Base-by-base conservation (phyloP, 495 filamentous ascomycete genomes). In the Ascodesmis nigricans region DNA sequence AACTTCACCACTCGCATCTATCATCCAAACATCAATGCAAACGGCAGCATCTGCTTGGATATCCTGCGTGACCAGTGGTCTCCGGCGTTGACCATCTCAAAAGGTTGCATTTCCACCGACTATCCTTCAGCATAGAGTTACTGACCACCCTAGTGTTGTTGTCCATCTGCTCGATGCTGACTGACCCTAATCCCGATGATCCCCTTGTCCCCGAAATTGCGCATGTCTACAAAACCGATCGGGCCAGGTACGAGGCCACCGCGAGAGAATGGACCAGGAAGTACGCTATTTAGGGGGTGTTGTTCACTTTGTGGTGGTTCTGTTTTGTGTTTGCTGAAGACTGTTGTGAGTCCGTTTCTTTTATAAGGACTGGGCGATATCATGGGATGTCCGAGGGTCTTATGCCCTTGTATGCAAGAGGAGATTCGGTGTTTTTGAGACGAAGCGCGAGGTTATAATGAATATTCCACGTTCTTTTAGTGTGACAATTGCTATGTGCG, bases 1-100 rank as follows among this genome's bases (percentile, higher is more conserved):
- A 93, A 93, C 73, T 97, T 97, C 69, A 93, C 79, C 41, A 97
- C 87, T 34, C 73, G 87, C 50, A 95, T 97, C 66, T 95, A 97
- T 56, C 87, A 97, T 65, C 87, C 87, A 51, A 97, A 97, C 62
- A 97, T 97, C 81, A 97, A 97, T 67, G 90, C 81, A 43, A 97
- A 97, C 55, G 87, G 87, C 55, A 92, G 81, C 58, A 97, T 97
- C 61, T 97, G 87, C 59, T 62, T 97, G 49, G 87, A 97, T 53
- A 97, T 97, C 49, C 61, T 97, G 53, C 70, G 87, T 61, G 87
- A 97, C 56, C 87, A 97, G 64, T 97, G 87, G 87, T 93, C 83
- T 58, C 87, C 87, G 20, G 87, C 87, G 25, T 67, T 97, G 56
- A 97, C 87, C 40, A 95, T 97, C 49, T 93, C 84, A 23, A 97